Conservation (phyloP, 2,329 filamentous ascomycete genomes). For the Ophiostoma montium region DNA sequence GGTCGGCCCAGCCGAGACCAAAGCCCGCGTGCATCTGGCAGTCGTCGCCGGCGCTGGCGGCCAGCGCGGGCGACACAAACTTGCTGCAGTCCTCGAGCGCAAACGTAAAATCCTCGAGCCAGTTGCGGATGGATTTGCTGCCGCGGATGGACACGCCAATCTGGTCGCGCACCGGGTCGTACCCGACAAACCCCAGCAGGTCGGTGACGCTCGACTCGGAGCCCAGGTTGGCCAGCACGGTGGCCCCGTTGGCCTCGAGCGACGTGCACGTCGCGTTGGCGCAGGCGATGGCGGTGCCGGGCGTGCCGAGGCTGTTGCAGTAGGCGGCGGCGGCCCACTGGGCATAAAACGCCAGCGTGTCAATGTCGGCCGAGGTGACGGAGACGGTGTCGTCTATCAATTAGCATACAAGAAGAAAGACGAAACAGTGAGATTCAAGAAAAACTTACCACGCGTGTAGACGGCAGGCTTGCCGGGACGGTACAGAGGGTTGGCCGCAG, state of each 20-base stretch:
- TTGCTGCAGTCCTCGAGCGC: constrained; percentile 21
- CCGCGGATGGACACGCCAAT: constrained; percentile 50
- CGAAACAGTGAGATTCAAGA: neutral
- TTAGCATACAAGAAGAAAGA: neutral
- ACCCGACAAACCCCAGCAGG: constrained; percentile 35
- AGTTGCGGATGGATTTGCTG: constrained; percentile 44
- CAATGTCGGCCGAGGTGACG: constrained; percentile 21
- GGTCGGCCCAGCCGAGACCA: constrained; percentile 41
- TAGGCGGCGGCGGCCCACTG: constrained; percentile 39
- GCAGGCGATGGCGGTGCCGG: constrained; percentile 30
- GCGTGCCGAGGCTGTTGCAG: constrained; percentile 32
- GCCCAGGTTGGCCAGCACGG: constrained; percentile 27
- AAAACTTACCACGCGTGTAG: neutral
- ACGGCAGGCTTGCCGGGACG: neutral
- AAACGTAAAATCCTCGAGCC: constrained; percentile 40
- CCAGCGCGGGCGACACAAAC: neutral
- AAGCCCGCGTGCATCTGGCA: constrained; percentile 47
- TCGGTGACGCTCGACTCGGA: constrained; percentile 12
- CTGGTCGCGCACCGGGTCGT: constrained; percentile 32
- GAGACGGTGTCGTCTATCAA: constrained; percentile 16
- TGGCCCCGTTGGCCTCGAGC: constrained; percentile 28
- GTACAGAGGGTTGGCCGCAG: neutral
- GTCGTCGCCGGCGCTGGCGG: constrained; percentile 18
- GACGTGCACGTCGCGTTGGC: constrained; percentile 26
- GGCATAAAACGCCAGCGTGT: constrained; percentile 31